Conservation (phyloP, 805 yeast species). For the Myxozyma nipponensis region DNA sequence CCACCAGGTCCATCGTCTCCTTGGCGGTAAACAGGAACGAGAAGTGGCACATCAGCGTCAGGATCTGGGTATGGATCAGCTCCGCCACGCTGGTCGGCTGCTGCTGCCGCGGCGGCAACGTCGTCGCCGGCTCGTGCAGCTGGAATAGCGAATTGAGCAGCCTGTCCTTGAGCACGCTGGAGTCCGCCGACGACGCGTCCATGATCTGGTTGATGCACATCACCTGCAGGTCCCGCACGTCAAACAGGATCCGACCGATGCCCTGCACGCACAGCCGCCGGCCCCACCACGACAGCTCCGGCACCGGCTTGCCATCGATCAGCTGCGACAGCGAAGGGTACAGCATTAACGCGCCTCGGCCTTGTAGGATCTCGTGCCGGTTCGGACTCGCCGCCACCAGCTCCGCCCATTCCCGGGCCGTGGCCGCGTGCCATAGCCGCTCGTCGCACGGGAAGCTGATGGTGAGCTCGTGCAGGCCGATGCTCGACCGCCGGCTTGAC, state of each 20-base stretch:
- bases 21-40: conserved; percentile 25
- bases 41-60: conserved; percentile 25
- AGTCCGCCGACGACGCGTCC: neutral
- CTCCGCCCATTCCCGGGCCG: conserved; percentile 21
- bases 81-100: conserved; percentile 8
- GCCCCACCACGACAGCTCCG: conserved; percentile 18
- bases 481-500: conserved; percentile 26
- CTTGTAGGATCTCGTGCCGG: conserved; percentile 19
- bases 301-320: neutral
- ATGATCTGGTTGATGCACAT: conserved; percentile 14
- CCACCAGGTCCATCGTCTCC: conserved; percentile 19
- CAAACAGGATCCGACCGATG: conserved; percentile 29
- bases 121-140: conserved; percentile 8
- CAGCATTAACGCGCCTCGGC: conserved; percentile 10
- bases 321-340: conserved; percentile 7
- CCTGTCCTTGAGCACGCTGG: conserved; percentile 16
- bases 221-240: conserved; percentile 28
- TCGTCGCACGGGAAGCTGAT: conserved; percentile 29
- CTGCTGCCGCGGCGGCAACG: too few relatives aligned
- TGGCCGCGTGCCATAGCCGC: conserved; percentile 27
- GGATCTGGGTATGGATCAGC: conserved; percentile 15
- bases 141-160: conserved; percentile 21
- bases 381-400: neutral
- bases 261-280: conserved; percentile 28
- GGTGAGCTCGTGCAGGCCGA: conserved; percentile 28